Evolutionary conservation across 768 basidiomycete species (phyloP).

Genomic region (Termitomyces sp.): DNA sequence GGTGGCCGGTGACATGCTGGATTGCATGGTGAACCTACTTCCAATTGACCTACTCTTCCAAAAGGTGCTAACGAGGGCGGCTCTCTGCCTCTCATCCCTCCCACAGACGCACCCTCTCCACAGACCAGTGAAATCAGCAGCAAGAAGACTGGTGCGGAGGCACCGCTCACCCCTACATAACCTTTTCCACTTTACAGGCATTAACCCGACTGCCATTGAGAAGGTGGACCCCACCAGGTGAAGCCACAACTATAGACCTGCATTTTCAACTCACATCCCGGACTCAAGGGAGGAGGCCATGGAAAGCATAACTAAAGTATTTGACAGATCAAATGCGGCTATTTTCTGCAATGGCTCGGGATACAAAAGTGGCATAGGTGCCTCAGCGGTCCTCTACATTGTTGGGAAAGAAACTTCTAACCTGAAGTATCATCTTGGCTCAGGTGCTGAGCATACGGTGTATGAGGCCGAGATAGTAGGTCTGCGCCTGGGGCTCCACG

Average conservation of each 20-base stretch:
- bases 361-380: constrained; percentile 1
- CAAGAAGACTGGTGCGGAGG: neutral
- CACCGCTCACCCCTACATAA: neutral
- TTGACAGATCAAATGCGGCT: too few species aligned
- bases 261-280: too few species aligned
- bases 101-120: too few species aligned
- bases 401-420: neutral
- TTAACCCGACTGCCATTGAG: neutral
- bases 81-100: too few species aligned
- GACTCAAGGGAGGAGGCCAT: too few species aligned
- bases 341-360: constrained; percentile 9
- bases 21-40: neutral
- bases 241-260: neutral
- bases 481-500: too few species aligned
- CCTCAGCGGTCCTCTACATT: constrained; percentile 3
- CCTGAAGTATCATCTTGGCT: constrained; percentile 3
- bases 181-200: constrained; percentile 3
- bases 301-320: too few species aligned
- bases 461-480: constrained; percentile 3
- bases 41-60: too few species aligned
- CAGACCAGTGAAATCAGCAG: too few species aligned
- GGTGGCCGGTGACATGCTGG: neutral
- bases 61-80: too few species aligned
- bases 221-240: too few species aligned
- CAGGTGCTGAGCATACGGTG: constrained; percentile 2